Percentiles rank a stretch among this genome's conserved stretches.
Evolutionary conservation across 1,284 basidiomycete species (phyloP).

Genomic region (Cryptococcus sp.): DNA sequence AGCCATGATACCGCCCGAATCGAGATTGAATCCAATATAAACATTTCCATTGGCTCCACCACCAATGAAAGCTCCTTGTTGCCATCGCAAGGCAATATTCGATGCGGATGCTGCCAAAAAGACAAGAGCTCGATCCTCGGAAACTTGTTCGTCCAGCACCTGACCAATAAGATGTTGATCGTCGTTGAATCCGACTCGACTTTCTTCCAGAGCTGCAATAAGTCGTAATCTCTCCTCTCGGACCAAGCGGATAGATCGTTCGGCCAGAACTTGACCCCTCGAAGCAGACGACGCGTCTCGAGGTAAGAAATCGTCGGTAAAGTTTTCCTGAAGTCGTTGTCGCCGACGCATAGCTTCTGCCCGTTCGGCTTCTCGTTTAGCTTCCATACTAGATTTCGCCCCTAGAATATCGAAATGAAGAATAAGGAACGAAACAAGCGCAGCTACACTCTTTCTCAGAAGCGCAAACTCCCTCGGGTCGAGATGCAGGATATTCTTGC

Average conservation of each 20-base stretch:
- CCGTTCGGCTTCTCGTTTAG: slow-evolving; percentile 80
- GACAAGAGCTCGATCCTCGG: slow-evolving; percentile 83
- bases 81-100: slow-evolving; percentile 96
- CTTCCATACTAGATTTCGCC: slow-evolving; percentile 80
- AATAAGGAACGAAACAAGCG: slow-evolving; percentile 93
- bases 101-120: slow-evolving; percentile 89
- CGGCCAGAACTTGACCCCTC: slow-evolving; percentile 36
- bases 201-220: slow-evolving; percentile 61
- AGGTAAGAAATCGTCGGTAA: slow-evolving; percentile 49
- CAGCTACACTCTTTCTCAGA: slow-evolving; percentile 86
- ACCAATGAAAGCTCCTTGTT: slow-evolving; percentile 96
- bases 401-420: slow-evolving; percentile 97
- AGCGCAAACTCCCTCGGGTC: slow-evolving; percentile 83
- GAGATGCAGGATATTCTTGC: slow-evolving; percentile 85
- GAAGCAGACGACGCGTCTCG: slow-evolving; percentile 23
- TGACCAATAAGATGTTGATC: slow-evolving; percentile 76
- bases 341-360: slow-evolving; percentile 67
- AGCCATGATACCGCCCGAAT: slow-evolving; percentile 95
- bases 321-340: slow-evolving; percentile 55
- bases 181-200: slow-evolving; percentile 58
- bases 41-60: slow-evolving; percentile 96
- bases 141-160: slow-evolving; percentile 83
- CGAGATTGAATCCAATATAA: slow-evolving; percentile 96
- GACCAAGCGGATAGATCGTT: slow-evolving; percentile 63
- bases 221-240: slow-evolving; percentile 65